A percentile compares a stretch with the other conserved stretches of the same genome.
Evolutionary conservation across 2,329 filamentous ascomycete species (phyloP).

Genomic region (Fusarium sp.): DNA sequence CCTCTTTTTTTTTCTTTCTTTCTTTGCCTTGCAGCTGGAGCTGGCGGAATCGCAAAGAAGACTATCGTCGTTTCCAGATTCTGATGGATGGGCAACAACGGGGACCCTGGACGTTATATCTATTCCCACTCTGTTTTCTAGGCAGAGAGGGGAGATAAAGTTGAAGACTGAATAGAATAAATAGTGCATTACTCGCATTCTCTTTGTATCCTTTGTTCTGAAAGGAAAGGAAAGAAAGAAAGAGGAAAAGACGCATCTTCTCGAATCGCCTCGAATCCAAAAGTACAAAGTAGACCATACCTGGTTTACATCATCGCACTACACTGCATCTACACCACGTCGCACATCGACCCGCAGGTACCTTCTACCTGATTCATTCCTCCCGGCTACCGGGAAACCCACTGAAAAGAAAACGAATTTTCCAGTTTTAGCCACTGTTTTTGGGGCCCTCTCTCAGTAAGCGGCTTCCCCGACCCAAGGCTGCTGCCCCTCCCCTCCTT

Average conservation of each 20-base stretch:
- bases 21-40: not conserved
- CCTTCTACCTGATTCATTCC: conserved; percentile 8
- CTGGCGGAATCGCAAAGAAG: conserved; percentile 39
- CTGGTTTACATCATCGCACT: conserved; percentile 30
- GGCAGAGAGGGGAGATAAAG: not conserved
- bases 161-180: not conserved
- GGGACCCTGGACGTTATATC: not conserved
- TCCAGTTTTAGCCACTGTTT: conserved; percentile 6
- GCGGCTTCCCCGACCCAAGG: conserved; percentile 16
- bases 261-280: conserved; percentile 21
- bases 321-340: not conserved
- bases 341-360: conserved; percentile 30
- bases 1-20: not conserved
- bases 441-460: conserved; percentile 2
- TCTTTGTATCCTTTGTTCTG: not conserved
- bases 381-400: conserved; percentile 7
- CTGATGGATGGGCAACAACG: conserved; percentile 10
- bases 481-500: not conserved
- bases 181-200: not conserved
- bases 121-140: not conserved
- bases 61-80: conserved; percentile 36
- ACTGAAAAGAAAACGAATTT: conserved; percentile 34
- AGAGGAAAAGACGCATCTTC: conserved; percentile 19
- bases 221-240: not conserved
- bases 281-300: conserved; percentile 23